Evolutionary conservation across 306 rosid genomes (phyloP).

Genomic region (Prunus campanulata): DNA sequence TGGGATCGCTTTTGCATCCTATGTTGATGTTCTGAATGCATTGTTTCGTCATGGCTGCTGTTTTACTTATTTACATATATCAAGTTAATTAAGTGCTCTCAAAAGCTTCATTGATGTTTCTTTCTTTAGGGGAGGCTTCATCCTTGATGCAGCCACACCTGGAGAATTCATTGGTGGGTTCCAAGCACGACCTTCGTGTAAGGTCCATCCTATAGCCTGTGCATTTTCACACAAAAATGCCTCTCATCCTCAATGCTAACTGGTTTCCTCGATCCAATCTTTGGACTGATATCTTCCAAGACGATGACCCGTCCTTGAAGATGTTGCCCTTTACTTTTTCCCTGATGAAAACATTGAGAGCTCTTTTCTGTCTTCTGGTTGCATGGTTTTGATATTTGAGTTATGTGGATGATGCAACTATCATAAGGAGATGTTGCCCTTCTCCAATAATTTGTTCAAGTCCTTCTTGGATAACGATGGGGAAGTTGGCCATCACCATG

Average conservation of each 20-base stretch:
- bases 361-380: constrained; percentile 38
- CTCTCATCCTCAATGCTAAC: constrained; percentile 47
- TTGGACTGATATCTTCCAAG: constrained; percentile 42
- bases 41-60: constrained; percentile 7
- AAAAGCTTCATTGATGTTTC: too few species aligned
- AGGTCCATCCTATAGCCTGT: constrained; percentile 42
- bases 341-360: constrained; percentile 43
- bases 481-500: too few species aligned
- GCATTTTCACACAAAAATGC: constrained; percentile 42
- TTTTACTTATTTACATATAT: too few species aligned
- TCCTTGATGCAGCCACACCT: constrained; percentile 9
- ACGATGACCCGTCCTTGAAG: constrained; percentile 48
- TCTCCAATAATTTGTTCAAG: too few species aligned
- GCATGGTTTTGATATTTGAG: neutral
- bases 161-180: constrained; percentile 39
- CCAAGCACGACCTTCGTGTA: constrained; percentile 61
- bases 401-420: constrained; percentile 8
- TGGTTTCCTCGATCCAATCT: constrained; percentile 33
- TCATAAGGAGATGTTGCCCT: neutral
- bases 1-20: too few species aligned
- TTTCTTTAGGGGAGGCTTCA: too few species aligned
- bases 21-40: too few species aligned
- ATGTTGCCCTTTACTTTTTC: constrained; percentile 66
- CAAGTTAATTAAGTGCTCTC: too few species aligned
- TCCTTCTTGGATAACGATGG: too few species aligned